Base-by-base conservation (phyloP, 1,284 basidiomycete genomes). In the Apiotrichum mycotoxinovorans region DNA sequence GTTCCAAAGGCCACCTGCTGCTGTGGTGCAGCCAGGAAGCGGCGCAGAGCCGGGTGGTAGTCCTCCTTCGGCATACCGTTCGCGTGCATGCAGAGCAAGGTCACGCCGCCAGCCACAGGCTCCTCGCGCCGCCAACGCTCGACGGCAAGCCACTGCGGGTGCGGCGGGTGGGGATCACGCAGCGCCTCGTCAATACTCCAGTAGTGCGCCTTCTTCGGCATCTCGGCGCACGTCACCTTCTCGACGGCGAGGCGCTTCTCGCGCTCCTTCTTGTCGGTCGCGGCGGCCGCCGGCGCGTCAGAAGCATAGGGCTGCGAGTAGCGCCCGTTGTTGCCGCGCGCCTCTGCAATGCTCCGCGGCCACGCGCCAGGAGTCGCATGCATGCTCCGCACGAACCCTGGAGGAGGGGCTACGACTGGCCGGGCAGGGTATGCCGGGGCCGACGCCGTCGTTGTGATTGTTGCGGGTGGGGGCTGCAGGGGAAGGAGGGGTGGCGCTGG, bases 21-120 rank as follows among this genome's bases (percentile, higher is more conserved):
- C 1, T 47, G 15, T 2, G 47, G 35, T 17, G 56, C 18, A 30
- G 18, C 20, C 14, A 42, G 63, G 20, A 79, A 53, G 9, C 89
- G 67, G 35, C 78, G 65, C 0, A 75, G 71, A 0, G 90, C 62
- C 2, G 81, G 83, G 66, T 88, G 86, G 83, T 86, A 90, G 54
- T 51, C 30, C 25, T 91, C 87, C 73, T 91, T 91, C 60, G 84
- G 84, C 65, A 91, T 85, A 11, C 90, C 89, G 71, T 88, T 92
- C 1, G 87, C 89, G 68, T 91, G 89, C 7, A 82, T 81, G 42
- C 87, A 76, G 57, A 92, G 81, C 41, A 92, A 74, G 0, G 88
- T 90, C 35, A 87, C 43, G 0, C 84, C 83, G 23, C 64, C 67
- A 23, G 27, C 30, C 2, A 35, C 35, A 1, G 35, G 48, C 17